These are phyloP conservation scores for Hyphopichia fennica DNA, from an alignment of 1,139 yeast species.

Conservation along the genomic window DNA sequence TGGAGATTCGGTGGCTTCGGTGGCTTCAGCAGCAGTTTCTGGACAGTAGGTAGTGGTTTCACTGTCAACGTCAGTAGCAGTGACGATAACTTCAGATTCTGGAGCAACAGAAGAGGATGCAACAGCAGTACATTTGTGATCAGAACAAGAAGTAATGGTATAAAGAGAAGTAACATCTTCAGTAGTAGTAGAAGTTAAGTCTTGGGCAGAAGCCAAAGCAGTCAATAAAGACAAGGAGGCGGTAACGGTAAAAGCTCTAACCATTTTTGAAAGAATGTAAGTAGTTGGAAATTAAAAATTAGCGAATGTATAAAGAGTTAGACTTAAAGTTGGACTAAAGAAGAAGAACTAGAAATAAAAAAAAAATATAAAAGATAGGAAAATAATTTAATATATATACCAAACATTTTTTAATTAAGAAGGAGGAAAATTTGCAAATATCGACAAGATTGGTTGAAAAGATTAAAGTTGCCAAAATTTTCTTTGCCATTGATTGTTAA, in stretches of 20 bases:
- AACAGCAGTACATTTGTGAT: conserved; percentile 29
- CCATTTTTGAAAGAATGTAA: conserved; percentile 3
- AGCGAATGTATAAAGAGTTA: conserved; percentile 4
- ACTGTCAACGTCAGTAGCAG: conserved; percentile 11
- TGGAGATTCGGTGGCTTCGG: not conserved
- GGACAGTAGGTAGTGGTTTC: conserved; percentile 18
- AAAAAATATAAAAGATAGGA: not conserved
- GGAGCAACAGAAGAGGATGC: conserved; percentile 17
- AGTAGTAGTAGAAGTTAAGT: conserved; percentile 6
- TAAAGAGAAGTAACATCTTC: conserved; percentile 22
- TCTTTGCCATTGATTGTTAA: not conserved
- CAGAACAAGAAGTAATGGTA: conserved; percentile 51
- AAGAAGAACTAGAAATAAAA: not conserved
- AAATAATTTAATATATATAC: not conserved
- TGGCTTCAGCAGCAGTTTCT: conserved; percentile 2
- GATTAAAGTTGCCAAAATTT: not conserved
- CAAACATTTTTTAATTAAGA: not conserved
- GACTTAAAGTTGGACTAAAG: conserved; percentile 2
- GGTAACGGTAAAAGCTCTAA: conserved; percentile 3
- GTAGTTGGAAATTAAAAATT: conserved; percentile 3
- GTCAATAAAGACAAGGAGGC: conserved; percentile 2
- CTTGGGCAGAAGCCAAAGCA: conserved; percentile 1
- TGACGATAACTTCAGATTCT: conserved; percentile 9
- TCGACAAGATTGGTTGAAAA: not conserved
- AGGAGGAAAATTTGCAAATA: not conserved